phyloP scores from a whole-genome alignment of 305 asterid genomes.

The Fraxinus xanthoxyloides region DNA sequence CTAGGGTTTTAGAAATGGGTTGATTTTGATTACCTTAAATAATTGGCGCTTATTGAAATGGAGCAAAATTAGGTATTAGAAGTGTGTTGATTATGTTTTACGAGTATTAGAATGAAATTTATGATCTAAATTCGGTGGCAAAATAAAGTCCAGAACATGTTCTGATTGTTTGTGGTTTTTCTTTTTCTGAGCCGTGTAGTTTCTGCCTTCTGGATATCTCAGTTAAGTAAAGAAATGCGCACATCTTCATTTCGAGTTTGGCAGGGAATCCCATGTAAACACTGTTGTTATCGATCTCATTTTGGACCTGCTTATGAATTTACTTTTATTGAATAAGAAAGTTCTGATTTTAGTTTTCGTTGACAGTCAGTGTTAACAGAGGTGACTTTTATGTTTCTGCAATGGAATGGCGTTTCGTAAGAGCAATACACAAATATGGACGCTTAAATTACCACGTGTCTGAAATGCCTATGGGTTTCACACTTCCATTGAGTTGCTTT shows the following conservation, averaged over 20 bases:
- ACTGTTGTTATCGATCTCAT: background rate
- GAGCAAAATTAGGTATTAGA: background rate
- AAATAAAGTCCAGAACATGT: background rate
- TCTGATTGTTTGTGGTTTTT: background rate
- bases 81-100: conserved; percentile 8
- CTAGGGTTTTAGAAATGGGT: conserved; percentile 14
- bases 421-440: background rate
- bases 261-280: background rate
- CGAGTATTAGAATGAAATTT: conserved; percentile 1
- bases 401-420: background rate
- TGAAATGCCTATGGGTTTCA: background rate
- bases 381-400: background rate
- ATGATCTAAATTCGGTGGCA: background rate
- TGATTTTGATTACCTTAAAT: background rate
- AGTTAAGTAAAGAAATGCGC: background rate
- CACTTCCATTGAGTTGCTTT: background rate
- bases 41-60: background rate
- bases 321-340: conserved; percentile 9
- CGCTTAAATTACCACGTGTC: background rate
- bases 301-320: background rate
- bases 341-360: background rate
- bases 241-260: conserved; percentile 7
- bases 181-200: background rate
- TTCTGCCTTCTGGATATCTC: background rate
- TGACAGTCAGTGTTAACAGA: background rate